phyloP scores from a whole-genome alignment of 352 stramenopile genomes.

The Phytophthora crassamura region DNA sequence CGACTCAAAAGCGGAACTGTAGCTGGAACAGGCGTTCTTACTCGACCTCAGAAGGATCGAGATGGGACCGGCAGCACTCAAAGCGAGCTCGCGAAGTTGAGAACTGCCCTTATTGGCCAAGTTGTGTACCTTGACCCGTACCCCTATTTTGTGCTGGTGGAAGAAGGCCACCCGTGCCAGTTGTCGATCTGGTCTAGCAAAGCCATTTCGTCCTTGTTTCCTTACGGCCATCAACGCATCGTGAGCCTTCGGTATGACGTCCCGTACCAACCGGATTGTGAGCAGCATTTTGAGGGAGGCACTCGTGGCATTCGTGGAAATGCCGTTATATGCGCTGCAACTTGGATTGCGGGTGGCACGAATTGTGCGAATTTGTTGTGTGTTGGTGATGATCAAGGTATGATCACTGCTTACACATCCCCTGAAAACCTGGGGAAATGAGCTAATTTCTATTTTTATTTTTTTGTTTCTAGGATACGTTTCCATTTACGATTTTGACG shows the following conservation, averaged over 20 bases:
- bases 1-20: constrained; percentile 50
- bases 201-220: constrained; percentile 36
- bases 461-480: constrained; percentile 30
- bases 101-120: constrained; percentile 16
- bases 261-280: neutral
- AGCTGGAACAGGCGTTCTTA: constrained; percentile 17
- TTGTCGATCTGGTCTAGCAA: constrained; percentile 54
- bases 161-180: constrained; percentile 26
- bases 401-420: neutral
- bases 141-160: constrained; percentile 51
- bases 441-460: no score
- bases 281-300: neutral
- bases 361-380: constrained; percentile 38
- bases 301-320: neutral
- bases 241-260: constrained; percentile 11
- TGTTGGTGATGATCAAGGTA: constrained; percentile 52
- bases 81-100: neutral
- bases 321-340: constrained; percentile 19
- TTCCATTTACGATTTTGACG: constrained; percentile 40
- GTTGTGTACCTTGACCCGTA: constrained; percentile 47
- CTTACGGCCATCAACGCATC: constrained; percentile 25
- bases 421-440: no score
- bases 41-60: neutral
- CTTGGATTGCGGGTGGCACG: constrained; percentile 35
- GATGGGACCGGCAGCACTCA: neutral